Evolutionary conservation across 495 filamentous ascomycete species (phyloP).

Genomic region (Saxophila tyrrhenica): DNA sequence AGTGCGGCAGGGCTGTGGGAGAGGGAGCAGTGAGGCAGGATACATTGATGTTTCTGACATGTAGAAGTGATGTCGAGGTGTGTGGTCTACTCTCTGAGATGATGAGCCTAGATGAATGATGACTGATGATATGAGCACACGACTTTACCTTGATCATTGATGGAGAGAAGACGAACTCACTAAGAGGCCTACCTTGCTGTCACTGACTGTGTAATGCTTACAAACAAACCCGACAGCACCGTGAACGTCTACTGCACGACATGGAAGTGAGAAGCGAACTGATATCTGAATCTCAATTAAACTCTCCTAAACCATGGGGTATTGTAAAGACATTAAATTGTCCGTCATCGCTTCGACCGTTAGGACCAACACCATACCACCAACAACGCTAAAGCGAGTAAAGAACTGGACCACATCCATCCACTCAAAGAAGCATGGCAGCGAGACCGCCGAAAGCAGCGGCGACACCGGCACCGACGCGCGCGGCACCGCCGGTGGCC

Average conservation of each 20-base stretch:
- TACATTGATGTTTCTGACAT: background rate
- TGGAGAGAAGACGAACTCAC: too few species aligned
- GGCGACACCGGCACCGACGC: background rate
- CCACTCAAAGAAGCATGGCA: background rate
- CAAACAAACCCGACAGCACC: too few species aligned
- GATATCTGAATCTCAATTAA: background rate
- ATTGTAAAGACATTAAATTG: background rate
- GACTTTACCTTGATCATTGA: too few species aligned
- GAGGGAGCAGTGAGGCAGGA: background rate
- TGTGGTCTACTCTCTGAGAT: background rate
- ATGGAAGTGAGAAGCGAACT: background rate
- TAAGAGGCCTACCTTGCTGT: too few species aligned
- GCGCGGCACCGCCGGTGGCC: background rate
- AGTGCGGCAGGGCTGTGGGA: conserved; percentile 11
- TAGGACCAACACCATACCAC: background rate
- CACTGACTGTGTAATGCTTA: too few species aligned
- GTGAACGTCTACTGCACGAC: too few species aligned
- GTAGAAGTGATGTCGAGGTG: background rate
- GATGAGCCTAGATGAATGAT: too few species aligned
- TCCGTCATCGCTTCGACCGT: background rate
- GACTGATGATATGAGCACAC: too few species aligned
- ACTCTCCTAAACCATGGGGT: background rate
- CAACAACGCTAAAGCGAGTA: background rate
- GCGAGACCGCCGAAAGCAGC: background rate
- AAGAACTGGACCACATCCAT: background rate